phyloP scores from a whole-genome alignment of 2,329 filamentous ascomycete genomes.

The Arthrobotrys sinensis region DNA sequence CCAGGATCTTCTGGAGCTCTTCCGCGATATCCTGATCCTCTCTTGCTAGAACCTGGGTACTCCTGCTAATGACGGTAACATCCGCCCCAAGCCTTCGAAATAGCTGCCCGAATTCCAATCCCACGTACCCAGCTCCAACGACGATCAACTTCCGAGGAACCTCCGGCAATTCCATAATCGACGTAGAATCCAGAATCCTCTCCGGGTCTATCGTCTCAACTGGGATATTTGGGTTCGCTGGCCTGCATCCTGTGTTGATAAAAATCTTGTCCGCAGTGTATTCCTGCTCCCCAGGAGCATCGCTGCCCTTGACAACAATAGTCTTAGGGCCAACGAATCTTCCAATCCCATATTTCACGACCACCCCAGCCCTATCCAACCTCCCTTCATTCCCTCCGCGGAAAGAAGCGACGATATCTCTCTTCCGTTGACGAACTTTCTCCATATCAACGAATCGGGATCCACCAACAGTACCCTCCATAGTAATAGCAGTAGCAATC shows the following conservation, averaged over 20 bases:
- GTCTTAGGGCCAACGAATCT: conserved; percentile 69
- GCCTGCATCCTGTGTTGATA: conserved; percentile 70
- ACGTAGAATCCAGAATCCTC: conserved; percentile 70
- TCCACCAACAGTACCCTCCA: conserved; percentile 59
- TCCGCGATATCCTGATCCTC: conserved; percentile 72
- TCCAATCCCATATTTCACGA: conserved; percentile 70
- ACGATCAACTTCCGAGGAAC: conserved; percentile 71
- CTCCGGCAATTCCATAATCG: conserved; percentile 69
- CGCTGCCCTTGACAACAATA: conserved; percentile 66
- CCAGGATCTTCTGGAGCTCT: conserved; percentile 68
- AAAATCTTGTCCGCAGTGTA: conserved; percentile 69
- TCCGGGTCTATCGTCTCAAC: conserved; percentile 66
- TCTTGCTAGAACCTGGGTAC: conserved; percentile 67
- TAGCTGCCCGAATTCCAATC: conserved; percentile 73
- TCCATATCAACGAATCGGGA: conserved; percentile 69
- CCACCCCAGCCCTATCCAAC: conserved; percentile 68
- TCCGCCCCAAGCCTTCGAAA: conserved; percentile 71
- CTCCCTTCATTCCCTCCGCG: conserved; percentile 70
- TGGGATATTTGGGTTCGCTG: conserved; percentile 67
- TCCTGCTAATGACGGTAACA: conserved; percentile 71
- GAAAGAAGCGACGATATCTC: conserved; percentile 72
- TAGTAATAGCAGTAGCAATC: conserved; percentile 65
- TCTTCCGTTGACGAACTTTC: conserved; percentile 71
- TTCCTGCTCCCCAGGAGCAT: conserved; percentile 65
- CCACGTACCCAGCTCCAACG: conserved; percentile 72